Evolutionary conservation across 2,329 filamentous ascomycete species (phyloP), one percentile per base, ranked within the genome.

Genomic region (Gyromitra esculenta): DNA sequence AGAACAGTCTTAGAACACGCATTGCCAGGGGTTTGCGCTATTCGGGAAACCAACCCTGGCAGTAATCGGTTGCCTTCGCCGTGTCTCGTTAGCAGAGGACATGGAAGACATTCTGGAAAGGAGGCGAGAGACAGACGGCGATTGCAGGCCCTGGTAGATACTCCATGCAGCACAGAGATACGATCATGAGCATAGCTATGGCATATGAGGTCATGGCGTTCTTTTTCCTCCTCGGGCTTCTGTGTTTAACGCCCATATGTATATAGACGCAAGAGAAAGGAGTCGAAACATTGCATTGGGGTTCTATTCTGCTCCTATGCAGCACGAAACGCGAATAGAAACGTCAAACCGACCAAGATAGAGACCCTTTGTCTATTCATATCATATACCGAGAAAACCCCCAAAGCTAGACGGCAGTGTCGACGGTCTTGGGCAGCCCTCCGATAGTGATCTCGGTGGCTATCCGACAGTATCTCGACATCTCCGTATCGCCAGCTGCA

Each of bases 1-100:
- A 69, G 64, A 69, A 74, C 45, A 75, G 72, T 75, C 72, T 75
- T 69, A 75, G 72, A 75, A 70, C 59, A 75, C 72, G 72, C 68
- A 75, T 69, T 59, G 65, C 62, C 56, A 62, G 25, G 25, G 25
- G 25, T 31, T 31, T 45, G 71, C 71, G 57, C n/a, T 37, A 37
- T 63, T 63, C 39, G 37, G 64, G 64, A 43, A 56, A 15, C 11
- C 5, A 45, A 45, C 35, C 45, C 35, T 41, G 35, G 64, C 11
- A 11, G 41, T 5, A 50, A 56, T 50, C 62, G 43, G 62, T 50
- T 63, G 21, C 4, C 25, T 31, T 31, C 62, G 39, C 25, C 62
- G 52, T 15, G 50, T 48, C 21, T 8, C 66, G 35, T 69, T 8
- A n/a, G 48, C 18, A 15, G 66, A 56, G 57, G 25, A 31, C 25